Conservation (phyloP, 208 protist species). For the Acanthamoeba lenticulata region DNA sequence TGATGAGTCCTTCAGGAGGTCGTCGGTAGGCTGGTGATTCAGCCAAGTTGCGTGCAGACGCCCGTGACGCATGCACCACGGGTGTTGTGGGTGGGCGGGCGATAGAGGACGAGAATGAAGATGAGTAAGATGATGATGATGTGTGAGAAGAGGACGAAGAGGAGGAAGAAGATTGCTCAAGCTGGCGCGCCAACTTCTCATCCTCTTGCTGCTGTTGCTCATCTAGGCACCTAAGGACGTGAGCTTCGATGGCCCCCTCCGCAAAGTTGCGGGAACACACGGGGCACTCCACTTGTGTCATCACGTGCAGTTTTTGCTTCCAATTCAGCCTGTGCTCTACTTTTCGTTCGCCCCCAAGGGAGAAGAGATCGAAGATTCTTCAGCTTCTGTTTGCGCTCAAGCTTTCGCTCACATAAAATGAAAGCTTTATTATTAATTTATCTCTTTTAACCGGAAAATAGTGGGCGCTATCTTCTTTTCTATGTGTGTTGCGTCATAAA, state of each 20-base stretch:
- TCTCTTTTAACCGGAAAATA: too few relatives aligned
- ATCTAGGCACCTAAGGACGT: background rate
- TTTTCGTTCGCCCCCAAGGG: too few relatives aligned
- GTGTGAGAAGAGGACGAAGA: background rate
- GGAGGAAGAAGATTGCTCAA: background rate
- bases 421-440: too few relatives aligned
- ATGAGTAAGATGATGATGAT: background rate
- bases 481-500: too few relatives aligned
- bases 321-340: too few relatives aligned
- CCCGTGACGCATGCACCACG: background rate
- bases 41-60: background rate
- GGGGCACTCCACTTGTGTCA: background rate
- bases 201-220: slow-evolving; percentile 9
- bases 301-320: too few relatives aligned
- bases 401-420: too few relatives aligned
- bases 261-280: background rate
- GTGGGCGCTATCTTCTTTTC: too few relatives aligned
- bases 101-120: background rate
- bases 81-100: background rate
- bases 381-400: too few relatives aligned
- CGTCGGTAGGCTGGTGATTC: background rate
- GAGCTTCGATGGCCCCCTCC: background rate
- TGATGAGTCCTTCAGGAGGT: background rate
- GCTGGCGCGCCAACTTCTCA: slow-evolving; percentile 2
- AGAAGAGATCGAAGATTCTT: too few relatives aligned